phyloP scores from a whole-genome alignment of 495 filamentous ascomycete species.

The Podospora anserina region DNA sequence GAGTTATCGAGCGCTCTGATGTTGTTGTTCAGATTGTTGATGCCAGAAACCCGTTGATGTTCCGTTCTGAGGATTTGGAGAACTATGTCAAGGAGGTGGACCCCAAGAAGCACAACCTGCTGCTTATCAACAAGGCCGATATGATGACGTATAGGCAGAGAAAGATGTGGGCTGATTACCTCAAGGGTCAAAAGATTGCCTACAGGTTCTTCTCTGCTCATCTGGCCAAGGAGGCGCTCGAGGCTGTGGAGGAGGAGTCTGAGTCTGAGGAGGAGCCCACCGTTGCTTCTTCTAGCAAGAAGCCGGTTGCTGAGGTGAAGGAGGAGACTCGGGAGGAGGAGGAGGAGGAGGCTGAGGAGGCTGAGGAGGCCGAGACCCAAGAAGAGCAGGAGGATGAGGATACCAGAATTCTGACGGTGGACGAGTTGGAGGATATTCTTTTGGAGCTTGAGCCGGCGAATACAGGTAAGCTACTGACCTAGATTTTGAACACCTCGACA shows the following conservation, averaged over 20 bases:
- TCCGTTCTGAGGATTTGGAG: constrained; percentile 91
- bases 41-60: constrained; percentile 89
- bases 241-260: constrained; percentile 54
- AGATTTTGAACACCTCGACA: constrained; percentile 11
- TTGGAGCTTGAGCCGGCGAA: constrained; percentile 65
- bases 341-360: neutral
- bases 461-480: constrained; percentile 38
- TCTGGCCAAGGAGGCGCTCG: constrained; percentile 83
- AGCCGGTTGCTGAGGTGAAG: constrained; percentile 25
- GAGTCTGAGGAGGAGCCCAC: constrained; percentile 43
- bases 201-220: constrained; percentile 96
- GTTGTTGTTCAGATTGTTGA: constrained; percentile 98
- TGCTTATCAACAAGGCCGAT: constrained; percentile 98
- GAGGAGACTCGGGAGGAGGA: constrained; percentile 32
- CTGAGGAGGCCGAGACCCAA: constrained; percentile 22
- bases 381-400: constrained; percentile 50
- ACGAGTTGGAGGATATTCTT: constrained; percentile 89
- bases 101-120: constrained; percentile 79
- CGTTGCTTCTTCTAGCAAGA: constrained; percentile 14
- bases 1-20: constrained; percentile 96
- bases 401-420: constrained; percentile 81
- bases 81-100: constrained; percentile 91
- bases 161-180: constrained; percentile 82
- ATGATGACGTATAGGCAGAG: constrained; percentile 94
- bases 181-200: constrained; percentile 73